Conservation (phyloP, 2,329 filamentous ascomycete genomes). For the Pseudogymnoascus sp. region DNA sequence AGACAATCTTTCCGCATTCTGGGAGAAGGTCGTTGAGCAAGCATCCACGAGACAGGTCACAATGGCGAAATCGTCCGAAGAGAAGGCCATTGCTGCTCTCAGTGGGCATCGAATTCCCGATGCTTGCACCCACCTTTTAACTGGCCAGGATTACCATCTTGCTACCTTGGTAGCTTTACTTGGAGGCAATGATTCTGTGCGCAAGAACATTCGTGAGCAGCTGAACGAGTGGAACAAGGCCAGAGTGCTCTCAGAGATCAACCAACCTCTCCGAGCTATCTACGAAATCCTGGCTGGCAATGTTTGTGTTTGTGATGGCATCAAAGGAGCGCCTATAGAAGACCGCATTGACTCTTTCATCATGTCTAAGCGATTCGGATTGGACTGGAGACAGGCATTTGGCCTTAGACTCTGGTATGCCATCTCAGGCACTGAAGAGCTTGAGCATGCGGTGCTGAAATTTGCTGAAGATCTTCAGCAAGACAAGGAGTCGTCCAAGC, state of each 20-base stretch:
- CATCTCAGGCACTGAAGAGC: constrained; percentile 56
- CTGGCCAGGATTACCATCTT: constrained; percentile 72
- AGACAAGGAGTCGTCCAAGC: constrained; percentile 59
- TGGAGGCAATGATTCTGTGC: constrained; percentile 60
- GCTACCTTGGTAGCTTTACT: constrained; percentile 78
- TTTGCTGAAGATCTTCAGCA: constrained; percentile 68
- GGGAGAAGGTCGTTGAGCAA: constrained; percentile 57
- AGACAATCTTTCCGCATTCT: constrained; percentile 58
- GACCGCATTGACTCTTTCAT: constrained; percentile 73
- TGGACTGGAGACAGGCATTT: constrained; percentile 93
- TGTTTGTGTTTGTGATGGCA: constrained; percentile 72
- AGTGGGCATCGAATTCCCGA: constrained; percentile 72
- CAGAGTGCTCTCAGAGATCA: constrained; percentile 80
- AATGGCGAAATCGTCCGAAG: constrained; percentile 59
- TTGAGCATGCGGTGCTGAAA: constrained; percentile 62
- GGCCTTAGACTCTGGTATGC: constrained; percentile 87
- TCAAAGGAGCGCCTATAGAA: constrained; percentile 63
- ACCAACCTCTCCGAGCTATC: constrained; percentile 71
- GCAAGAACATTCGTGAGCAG: constrained; percentile 69
- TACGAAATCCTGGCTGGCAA: constrained; percentile 89
- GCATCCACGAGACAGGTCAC: constrained; percentile 46
- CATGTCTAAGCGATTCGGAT: constrained; percentile 72
- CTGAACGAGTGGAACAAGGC: constrained; percentile 76
- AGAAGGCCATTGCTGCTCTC: constrained; percentile 74
- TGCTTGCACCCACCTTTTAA: constrained; percentile 71